Percentiles rank a stretch among this genome's conserved stretches.
Evolutionary conservation across 2,329 filamentous ascomycete genomes (phyloP).

Genomic region (Ophiosphaerella narmari): DNA sequence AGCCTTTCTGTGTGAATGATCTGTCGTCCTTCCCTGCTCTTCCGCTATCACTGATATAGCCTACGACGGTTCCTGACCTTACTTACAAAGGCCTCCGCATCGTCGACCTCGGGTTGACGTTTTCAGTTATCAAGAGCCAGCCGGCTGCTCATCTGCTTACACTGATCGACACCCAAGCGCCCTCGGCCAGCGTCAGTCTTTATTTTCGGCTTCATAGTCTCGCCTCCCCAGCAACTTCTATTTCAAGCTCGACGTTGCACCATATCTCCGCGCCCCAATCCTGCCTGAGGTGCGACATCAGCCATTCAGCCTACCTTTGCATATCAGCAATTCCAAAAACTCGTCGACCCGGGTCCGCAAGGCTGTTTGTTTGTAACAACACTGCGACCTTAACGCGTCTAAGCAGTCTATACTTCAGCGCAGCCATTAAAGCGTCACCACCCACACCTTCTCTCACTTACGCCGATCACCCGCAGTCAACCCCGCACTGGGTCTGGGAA

Average conservation of each 20-base stretch:
- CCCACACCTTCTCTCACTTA: constrained; percentile 18
- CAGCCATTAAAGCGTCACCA: constrained; percentile 29
- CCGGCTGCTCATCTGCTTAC: constrained; percentile 30
- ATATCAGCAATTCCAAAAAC: constrained; percentile 35
- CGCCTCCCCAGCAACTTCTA: constrained; percentile 37
- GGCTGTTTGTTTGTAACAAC: constrained; percentile 31
- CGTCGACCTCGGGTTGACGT: constrained; percentile 30
- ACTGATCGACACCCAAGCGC: constrained; percentile 20
- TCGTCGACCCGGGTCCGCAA: constrained; percentile 25
- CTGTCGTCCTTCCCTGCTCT: constrained; percentile 42
- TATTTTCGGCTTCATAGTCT: constrained; percentile 32
- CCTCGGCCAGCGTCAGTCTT: constrained; percentile 33
- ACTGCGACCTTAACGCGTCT: constrained; percentile 31
- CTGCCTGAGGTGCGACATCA: constrained; percentile 39
- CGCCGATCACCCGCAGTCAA: constrained; percentile 40
- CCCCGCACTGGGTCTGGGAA: constrained; percentile 37
- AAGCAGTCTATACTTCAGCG: constrained; percentile 24
- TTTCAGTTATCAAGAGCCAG: constrained; percentile 37
- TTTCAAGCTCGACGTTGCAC: constrained; percentile 42
- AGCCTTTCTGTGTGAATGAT: constrained; percentile 47
- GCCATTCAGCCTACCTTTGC: constrained; percentile 41
- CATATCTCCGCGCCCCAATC: constrained; percentile 40
- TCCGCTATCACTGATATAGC: constrained; percentile 45
- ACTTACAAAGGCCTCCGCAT: constrained; percentile 40
- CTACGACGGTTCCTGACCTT: constrained; percentile 40